Conservation (phyloP, 2,329 filamentous ascomycete species). For the Beauveria sp. region DNA sequence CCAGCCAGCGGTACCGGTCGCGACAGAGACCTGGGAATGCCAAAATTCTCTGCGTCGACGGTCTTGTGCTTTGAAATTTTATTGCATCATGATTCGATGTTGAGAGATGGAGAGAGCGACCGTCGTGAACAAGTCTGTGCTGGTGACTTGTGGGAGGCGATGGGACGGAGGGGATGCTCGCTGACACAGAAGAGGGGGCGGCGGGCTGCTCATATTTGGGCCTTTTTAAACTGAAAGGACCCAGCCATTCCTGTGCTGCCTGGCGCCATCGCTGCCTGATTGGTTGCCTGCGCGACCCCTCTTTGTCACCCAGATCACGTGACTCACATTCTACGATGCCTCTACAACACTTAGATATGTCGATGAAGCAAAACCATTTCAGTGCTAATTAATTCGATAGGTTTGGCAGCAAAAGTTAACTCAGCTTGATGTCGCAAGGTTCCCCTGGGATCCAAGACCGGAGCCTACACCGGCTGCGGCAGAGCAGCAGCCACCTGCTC, state of each 20-base stretch:
- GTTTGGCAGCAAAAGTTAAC: constrained; percentile 92
- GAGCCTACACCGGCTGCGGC: constrained; percentile 45
- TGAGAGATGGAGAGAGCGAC: neutral
- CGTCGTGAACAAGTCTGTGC: neutral
- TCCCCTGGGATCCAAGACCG: constrained; percentile 91
- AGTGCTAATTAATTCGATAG: constrained; percentile 36
- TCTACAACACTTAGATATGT: neutral
- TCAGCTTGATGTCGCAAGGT: constrained; percentile 72
- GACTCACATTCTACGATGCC: neutral
- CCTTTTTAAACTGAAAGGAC: constrained; percentile 39
- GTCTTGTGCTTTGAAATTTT: constrained; percentile 1
- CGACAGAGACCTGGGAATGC: neutral
- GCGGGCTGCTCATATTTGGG: constrained; percentile 44
- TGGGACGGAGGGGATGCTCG: neutral
- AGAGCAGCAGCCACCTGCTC: constrained; percentile 22
- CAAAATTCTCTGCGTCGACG: neutral
- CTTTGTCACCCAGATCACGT: neutral
- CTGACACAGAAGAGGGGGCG: constrained; percentile 9
- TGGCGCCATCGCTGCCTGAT: constrained; percentile 8
- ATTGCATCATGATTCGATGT: neutral
- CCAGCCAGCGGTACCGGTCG: neutral
- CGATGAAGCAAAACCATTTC: neutral
- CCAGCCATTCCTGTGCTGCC: constrained; percentile 19
- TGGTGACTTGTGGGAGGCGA: neutral
- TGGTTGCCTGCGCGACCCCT: neutral